Percentiles rank a stretch among this genome's conserved stretches.
phyloP scores from a whole-genome alignment of 148 eudicot genomes.

The Gaultheria prostrata region DNA sequence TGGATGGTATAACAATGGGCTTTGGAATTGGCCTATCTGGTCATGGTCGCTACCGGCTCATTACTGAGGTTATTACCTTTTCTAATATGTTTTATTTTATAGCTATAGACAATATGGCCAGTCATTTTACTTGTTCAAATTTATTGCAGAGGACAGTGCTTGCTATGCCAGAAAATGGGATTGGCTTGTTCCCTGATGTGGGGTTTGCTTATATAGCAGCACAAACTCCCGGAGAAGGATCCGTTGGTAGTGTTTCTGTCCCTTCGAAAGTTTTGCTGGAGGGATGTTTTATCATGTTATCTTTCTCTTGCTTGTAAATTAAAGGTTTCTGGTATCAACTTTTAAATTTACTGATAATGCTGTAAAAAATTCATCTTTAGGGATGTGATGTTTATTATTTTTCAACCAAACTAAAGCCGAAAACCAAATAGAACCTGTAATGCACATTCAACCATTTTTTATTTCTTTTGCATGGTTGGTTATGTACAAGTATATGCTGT shows the following conservation, averaged over 20 bases:
- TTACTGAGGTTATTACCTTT: slow-evolving; percentile 68
- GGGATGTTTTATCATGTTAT: not conserved
- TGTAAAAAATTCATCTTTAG: not conserved
- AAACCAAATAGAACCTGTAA: not conserved
- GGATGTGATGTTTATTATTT: not conserved
- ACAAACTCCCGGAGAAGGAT: slow-evolving; percentile 85
- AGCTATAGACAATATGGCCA: not conserved
- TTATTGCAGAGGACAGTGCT: slow-evolving; percentile 53
- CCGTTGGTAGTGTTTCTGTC: slow-evolving; percentile 61
- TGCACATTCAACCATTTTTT: not conserved
- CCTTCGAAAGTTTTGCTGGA: not conserved
- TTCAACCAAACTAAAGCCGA: not conserved
- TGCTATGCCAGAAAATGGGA: slow-evolving; percentile 97
- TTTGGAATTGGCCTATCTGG: slow-evolving; percentile 97
- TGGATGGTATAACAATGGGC: slow-evolving; percentile 99
- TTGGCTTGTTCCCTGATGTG: slow-evolving; percentile 97
- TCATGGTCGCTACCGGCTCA: slow-evolving; percentile 84
- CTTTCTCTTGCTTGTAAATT: not conserved
- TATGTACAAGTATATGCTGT: too few species aligned
- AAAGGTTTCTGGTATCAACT: not conserved
- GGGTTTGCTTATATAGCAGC: slow-evolving; percentile 96
- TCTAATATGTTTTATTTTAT: not conserved
- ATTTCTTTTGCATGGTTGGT: not conserved
- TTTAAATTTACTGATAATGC: not conserved
- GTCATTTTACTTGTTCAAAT: slow-evolving; percentile 11